phyloP scores from a whole-genome alignment of 345 rosid species.

The Cardiospermum halicacabum region DNA sequence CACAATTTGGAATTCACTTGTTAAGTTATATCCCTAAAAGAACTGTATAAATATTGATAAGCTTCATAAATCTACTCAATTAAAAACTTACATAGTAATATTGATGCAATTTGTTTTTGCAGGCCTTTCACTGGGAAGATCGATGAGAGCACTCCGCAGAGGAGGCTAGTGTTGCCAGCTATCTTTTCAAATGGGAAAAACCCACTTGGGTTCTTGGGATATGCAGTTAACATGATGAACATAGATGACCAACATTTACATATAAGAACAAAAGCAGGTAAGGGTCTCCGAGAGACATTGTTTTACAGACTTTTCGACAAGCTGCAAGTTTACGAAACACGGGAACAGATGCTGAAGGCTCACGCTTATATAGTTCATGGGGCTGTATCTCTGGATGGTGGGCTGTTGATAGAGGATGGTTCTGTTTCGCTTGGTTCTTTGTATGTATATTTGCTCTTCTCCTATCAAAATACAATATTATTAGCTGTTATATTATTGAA shows the following conservation, averaged over 20 bases:
- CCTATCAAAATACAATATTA: no score
- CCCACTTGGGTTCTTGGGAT: slow-evolving; percentile 52
- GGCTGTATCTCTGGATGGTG: slow-evolving; percentile 61
- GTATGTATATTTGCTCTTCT: slow-evolving; percentile 23
- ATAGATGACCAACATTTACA: slow-evolving; percentile 20
- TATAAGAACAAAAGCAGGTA: slow-evolving; percentile 24
- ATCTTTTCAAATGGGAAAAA: slow-evolving; percentile 26
- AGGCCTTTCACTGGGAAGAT: slow-evolving; percentile 31
- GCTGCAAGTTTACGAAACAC: slow-evolving; percentile 57
- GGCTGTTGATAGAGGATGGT: slow-evolving; percentile 43
- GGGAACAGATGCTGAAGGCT: slow-evolving; percentile 36
- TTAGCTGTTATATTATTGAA: no score
- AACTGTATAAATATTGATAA: not conserved
- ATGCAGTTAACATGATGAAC: slow-evolving; percentile 62
- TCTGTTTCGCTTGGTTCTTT: slow-evolving; percentile 34
- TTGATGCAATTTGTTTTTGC: slow-evolving; percentile 2
- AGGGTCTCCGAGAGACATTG: slow-evolving; percentile 58
- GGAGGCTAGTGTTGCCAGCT: slow-evolving; percentile 35
- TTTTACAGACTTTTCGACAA: slow-evolving; percentile 41
- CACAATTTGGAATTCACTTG: no score
- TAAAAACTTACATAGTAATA: not conserved
- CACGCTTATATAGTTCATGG: slow-evolving; percentile 28
- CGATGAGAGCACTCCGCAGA: slow-evolving; percentile 31
- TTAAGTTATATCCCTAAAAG: not conserved
- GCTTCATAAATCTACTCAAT: not conserved